Percentiles rank a stretch among this genome's conserved stretches.
phyloP scores from a whole-genome alignment of 2,329 filamentous ascomycete genomes.

The Colletotrichum sp. region DNA sequence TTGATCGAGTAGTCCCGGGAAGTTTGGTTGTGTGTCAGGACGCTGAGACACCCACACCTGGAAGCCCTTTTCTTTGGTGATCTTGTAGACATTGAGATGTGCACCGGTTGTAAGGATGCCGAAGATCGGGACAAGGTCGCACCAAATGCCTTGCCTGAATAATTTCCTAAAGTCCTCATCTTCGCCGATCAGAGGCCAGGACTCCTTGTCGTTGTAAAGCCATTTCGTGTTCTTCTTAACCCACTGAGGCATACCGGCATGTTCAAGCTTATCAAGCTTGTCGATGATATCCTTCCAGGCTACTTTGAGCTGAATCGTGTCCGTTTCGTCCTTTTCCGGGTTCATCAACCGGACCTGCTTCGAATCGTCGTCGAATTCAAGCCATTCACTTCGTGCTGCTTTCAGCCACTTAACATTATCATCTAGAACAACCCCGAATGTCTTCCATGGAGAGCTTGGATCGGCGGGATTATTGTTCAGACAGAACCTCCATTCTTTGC shows the following conservation, averaged over 20 bases:
- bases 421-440: too few species aligned
- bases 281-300: too few species aligned
- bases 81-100: not conserved
- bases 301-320: too few species aligned
- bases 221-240: not conserved
- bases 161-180: not conserved
- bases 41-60: not conserved
- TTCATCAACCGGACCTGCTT: too few species aligned
- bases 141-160: not conserved
- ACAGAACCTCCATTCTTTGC: too few species aligned
- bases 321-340: too few species aligned
- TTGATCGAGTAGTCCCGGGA: not conserved
- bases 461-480: too few species aligned
- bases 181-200: not conserved
- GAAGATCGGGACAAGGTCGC: not conserved
- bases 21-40: not conserved
- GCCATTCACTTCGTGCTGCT: too few species aligned
- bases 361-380: too few species aligned
- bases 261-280: too few species aligned
- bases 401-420: too few species aligned
- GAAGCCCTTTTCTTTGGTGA: not conserved
- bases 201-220: not conserved
- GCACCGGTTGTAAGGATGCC: not conserved
- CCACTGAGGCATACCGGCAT: not conserved
- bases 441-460: too few species aligned